Base-by-base conservation (phyloP, 2,329 filamentous ascomycete species). In the Epichloe aotearoae region DNA sequence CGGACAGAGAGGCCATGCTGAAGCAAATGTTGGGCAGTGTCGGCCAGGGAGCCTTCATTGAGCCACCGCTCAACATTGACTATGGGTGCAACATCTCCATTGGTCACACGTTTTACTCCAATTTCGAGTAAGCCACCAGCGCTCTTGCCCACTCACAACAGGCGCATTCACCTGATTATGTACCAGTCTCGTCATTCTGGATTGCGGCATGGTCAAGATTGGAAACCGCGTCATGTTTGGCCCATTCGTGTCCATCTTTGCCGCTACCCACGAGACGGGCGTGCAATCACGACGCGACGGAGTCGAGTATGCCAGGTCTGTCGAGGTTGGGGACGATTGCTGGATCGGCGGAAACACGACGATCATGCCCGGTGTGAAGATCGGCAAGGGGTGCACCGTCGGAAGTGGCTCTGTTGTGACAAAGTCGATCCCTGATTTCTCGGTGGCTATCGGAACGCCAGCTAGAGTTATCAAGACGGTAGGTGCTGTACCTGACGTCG, bases 191-290 rank as follows among this genome's bases (percentile, higher is more conserved):
- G 79, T 80, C 2, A 82, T 89, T 53, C 69, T 89, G 14, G 86
- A 91, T 62, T 88, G 82, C n/a, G 84, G 80, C 56, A 69, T 79
- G 2, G 82, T 90, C 40, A 70, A 64, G 4, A 84, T 90, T 45
- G 86, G 86, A 0, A 74, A 83, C 26, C 76, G 86, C 30, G 86
- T 85, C 2, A 67, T 86, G 56, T 74, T 90, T 50, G 87, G 84
- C 0, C 84, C 86, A 0, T 83, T 81, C 57, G 84, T 90, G 0
- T 78, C 72, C 47, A 76, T 93, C 50, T 87, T 80, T 61, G 78
- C 80, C 2, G 86, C 79, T 1, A 84, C 80, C 0, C 87, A 93
- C 63, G 84, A 86, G 46, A 70, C 84, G 0, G 84, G 84, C 56
- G 70, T 76, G 1, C 67, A 69, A 49, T 71, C 68, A 2, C 69